These are phyloP conservation scores for Amanita exitialis DNA, from an alignment of 768 basidiomycete genomes.

Conservation along the genomic window DNA sequence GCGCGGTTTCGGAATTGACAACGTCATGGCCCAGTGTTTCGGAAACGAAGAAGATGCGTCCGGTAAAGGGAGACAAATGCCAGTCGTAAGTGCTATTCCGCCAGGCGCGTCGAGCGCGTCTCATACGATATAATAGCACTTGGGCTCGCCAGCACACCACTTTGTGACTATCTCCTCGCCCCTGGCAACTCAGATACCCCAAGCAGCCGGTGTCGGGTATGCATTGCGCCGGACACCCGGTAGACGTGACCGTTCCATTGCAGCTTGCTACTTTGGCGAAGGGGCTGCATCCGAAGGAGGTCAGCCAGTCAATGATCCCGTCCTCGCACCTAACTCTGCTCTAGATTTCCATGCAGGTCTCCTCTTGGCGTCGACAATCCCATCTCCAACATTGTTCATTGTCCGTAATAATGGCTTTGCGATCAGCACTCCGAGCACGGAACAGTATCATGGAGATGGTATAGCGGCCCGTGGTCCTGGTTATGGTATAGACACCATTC, in stretches of 20 bases:
- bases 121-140: constrained; percentile 41
- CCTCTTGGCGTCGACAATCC: constrained; percentile 67
- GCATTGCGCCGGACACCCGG: constrained; percentile 72
- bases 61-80: constrained; percentile 89
- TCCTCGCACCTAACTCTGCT: constrained; percentile 7
- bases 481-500: constrained; percentile 85
- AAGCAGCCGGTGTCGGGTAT: constrained; percentile 89
- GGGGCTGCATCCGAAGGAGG: constrained; percentile 89
- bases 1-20: constrained; percentile 72
- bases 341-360: constrained; percentile 89
- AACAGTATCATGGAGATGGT: constrained; percentile 90
- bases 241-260: constrained; percentile 62
- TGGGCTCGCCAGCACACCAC: constrained; percentile 74
- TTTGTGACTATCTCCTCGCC: constrained; percentile 94
- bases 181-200: constrained; percentile 89
- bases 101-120: neutral
- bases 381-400: constrained; percentile 65
- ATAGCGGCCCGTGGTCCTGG: constrained; percentile 87
- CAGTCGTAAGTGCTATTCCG: constrained; percentile 49
- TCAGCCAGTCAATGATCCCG: constrained; percentile 12
- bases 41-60: constrained; percentile 73
- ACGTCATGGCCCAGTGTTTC: constrained; percentile 89
- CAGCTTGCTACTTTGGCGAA: constrained; percentile 89
- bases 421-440: constrained; percentile 83
- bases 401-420: constrained; percentile 88